A percentile compares a stretch with the other conserved stretches of the same genome.
phyloP scores from a whole-genome alignment of 108 stramenopile genomes.

The Schizochytrium sp. region DNA sequence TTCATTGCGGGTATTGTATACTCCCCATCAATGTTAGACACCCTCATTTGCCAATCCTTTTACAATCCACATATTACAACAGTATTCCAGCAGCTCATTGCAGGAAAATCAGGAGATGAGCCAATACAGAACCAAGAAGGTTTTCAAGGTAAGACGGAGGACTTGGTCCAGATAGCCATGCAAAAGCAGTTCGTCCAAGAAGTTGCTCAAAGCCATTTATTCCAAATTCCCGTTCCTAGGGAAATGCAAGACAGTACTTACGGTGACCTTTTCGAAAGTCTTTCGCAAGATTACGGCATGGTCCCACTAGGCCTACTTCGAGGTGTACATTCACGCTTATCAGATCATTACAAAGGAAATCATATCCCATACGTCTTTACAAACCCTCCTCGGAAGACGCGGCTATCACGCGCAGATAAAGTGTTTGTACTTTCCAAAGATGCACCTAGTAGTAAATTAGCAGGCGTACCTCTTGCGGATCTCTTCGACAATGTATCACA shows the following conservation, averaged over 20 bases:
- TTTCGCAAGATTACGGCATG: slow-evolving; percentile 21
- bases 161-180: not conserved
- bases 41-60: slow-evolving; percentile 51
- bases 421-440: slow-evolving; percentile 27
- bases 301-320: slow-evolving; percentile 10
- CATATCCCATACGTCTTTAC: slow-evolving; percentile 26
- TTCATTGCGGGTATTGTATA: slow-evolving; percentile 57
- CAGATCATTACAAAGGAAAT: slow-evolving; percentile 35
- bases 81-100: slow-evolving; percentile 48
- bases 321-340: not conserved
- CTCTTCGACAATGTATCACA: not conserved
- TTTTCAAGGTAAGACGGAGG: not conserved
- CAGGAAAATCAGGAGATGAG: slow-evolving; percentile 11
- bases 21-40: slow-evolving; percentile 56
- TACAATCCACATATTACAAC: slow-evolving; percentile 57
- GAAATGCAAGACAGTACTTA: not conserved
- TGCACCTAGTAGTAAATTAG: slow-evolving; percentile 1
- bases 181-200: slow-evolving; percentile 18
- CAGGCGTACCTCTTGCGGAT: not conserved
- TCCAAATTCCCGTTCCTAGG: slow-evolving; percentile 16
- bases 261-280: not conserved
- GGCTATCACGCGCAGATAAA: slow-evolving; percentile 9
- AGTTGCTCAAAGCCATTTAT: slow-evolving; percentile 1
- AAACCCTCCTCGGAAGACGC: not conserved
- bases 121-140: not conserved